phyloP scores from a whole-genome alignment of 441 rosid species.

The Bruguiera hainesii region DNA sequence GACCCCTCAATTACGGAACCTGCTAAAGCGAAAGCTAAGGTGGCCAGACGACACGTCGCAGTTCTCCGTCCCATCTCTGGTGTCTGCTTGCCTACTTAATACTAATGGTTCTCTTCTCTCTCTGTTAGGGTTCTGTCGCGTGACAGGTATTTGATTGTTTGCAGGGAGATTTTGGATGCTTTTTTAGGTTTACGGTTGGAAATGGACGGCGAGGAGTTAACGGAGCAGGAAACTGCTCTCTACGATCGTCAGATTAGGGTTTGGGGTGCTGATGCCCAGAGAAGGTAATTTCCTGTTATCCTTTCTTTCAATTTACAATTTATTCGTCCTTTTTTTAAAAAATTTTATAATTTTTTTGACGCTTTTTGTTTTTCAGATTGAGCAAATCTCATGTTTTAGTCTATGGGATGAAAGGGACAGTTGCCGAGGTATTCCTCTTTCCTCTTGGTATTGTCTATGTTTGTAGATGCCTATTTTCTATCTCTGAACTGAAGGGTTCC shows the following conservation, averaged over 20 bases:
- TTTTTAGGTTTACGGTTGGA: slow-evolving; percentile 24
- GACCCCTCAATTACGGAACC: too few relatives aligned
- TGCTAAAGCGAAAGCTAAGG: too few relatives aligned
- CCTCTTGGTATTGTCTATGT: background rate
- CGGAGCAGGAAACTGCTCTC: slow-evolving; percentile 91
- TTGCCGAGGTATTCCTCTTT: slow-evolving; percentile 55
- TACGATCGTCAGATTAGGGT: slow-evolving; percentile 95
- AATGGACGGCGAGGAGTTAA: slow-evolving; percentile 86
- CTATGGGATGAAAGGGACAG: slow-evolving; percentile 68
- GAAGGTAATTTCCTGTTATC: slow-evolving; percentile 42
- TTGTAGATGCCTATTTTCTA: background rate
- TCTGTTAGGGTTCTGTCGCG: too few relatives aligned
- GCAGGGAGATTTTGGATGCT: too few relatives aligned
- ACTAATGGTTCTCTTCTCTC: too few relatives aligned
- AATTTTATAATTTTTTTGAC: background rate
- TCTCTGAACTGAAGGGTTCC: background rate
- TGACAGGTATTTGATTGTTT: background rate
- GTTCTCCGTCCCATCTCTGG: too few relatives aligned
- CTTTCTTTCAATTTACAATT: background rate
- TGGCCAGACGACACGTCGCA: too few relatives aligned
- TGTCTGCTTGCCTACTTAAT: too few relatives aligned
- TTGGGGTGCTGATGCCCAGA: slow-evolving; percentile 94
- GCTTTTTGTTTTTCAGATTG: slow-evolving; percentile 39
- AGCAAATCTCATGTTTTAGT: slow-evolving; percentile 76
- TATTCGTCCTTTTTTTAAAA: background rate